Base-by-base conservation (phyloP, 164 flowering plant genomes). In the Liriodendron chinense region DNA sequence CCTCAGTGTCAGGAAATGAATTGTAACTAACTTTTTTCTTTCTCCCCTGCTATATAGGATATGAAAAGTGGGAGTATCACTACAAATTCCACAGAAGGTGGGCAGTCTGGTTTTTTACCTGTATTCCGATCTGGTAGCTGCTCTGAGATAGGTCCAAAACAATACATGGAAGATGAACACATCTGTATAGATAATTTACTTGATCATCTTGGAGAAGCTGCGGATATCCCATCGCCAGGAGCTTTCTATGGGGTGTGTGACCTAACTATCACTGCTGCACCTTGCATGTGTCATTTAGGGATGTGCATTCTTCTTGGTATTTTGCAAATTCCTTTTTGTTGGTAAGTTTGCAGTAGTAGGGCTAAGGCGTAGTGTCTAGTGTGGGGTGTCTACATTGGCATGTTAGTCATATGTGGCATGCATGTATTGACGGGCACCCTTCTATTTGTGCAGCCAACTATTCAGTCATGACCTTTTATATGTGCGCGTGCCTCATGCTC, bases 161-260 rank as follows among this genome's bases (percentile, higher is more conserved):
- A 79, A 56, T 91, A 81, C 62, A 94, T 94, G 98, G 98, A 94
- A 80, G 98, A 94, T 76, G 97, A 91, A 75, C 92, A 92, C 79
- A 78, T 90, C 1, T 91, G 98, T 76, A 84, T 93, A 75, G 97
- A 93, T 77, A 79, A 93, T 79, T 87, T 95, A 34, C 22, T 70
- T 65, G 90, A 86, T 70, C 90, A 95, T 85, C 82, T 91, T 48
- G 88, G 80, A 77, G 80, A 82, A 76, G 53, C 78, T 20, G 82
- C 77, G 1, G 83, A 81, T 26, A 78, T 87, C 70, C 89, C 94
- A 78, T 80, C 91, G 49, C 90, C 89, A n/a, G 92, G 91, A 76
- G 97, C 98, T 71, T 95, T 93, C 72, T 95, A 95, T 84, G 98
- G 98, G 91, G 98, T 94, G 74, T 43, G 96, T 85, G 28, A 67